Evolutionary conservation across 352 stramenopile species (phyloP), one percentile per base, ranked within the genome.

Genomic region (Pilasporangium apinafurcum): DNA sequence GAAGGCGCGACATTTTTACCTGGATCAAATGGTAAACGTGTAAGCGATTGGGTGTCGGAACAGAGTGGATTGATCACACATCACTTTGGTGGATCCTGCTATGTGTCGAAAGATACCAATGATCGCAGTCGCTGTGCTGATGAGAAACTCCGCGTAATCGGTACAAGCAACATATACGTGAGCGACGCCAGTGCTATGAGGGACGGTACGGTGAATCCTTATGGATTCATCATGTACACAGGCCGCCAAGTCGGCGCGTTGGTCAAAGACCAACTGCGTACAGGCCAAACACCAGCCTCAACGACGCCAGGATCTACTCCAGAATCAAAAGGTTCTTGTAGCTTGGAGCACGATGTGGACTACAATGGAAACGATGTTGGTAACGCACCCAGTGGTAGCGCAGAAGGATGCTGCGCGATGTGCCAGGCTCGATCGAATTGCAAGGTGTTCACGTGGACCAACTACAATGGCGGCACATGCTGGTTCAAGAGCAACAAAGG

Each of bases 401-500:
- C n/a, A n/a, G n/a, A n/a, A n/a, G n/a, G n/a, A 18, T 56, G 38
- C 31, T 54, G 47, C 18, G 39, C 30, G 1, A 27, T 37, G 5
- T 54, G 47, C 18, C 37, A 39, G 16, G 43, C 22, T 17, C 33
- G 24, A 9, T 20, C 22, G 40, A 37, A 30, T 31, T 53, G 45
- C 45, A 42, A 35, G 8, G 59, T 51, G 8, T 86, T 65, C 45
- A 70, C 68, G n/a, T 86, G 73, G 73, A 67, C 40, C 8, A 61
- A 59, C 39, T 60, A 68, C 44, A 57, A 53, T 16, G 62, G 60
- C 1, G 72, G 72, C 13, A 79, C 67, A 7, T 86, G 74, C 46
- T 83, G 53, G 51, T 55, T 85, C 8, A 85, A 85, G 51, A 61
- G n/a, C n/a, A n/a, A n/a, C n/a, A n/a, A n/a, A n/a, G n/a, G n/a